Base-by-base conservation (phyloP, 2,329 filamentous ascomycete species). In the Sporothrix protearum region DNA sequence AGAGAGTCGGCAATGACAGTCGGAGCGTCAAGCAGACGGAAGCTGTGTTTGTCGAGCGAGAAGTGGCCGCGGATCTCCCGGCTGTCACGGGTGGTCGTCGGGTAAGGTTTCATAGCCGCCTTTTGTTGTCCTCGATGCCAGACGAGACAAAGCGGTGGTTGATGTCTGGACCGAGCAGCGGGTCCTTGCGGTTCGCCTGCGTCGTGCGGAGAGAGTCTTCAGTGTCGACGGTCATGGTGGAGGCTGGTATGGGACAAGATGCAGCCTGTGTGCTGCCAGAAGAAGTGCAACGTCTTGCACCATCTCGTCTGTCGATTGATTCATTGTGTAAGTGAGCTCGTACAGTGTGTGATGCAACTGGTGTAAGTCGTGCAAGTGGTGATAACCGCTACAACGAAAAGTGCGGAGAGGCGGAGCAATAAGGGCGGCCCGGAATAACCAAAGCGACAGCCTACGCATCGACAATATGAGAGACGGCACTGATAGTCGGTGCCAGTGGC, bases 171-270 rank as follows among this genome's bases (percentile, higher is more conserved):
- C 64, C 64, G 1, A 45, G 64, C 45, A 68, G 45, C 16, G 53
- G 64, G 45, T 68, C 51, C 64, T 68, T 68, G 64, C 51, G 64
- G 45, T 68, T 68, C 14, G 64, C 45, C 47, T 68, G 64, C 45
- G 64, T 68, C 28, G 64, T 68, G 64, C 64, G 64, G 47, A 39
- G 45, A 10, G 42, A 16, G 16, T 68, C 64, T 22, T 68, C 64
- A 19, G 53, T 68, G 16, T 61, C 57, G 33, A 49, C 12, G n/a
- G 42, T 66, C 61, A 66, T 66, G 7, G 7, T 61, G 30, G 33
- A 8, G 28, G 25, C 22, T 22, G 1, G 7, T 57, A n/a, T 14
- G 1, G 7, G 33, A n/a, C 8, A 22, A 53, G 1, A 16, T 53
- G 49, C 16, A 4, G 12, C 14, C 12, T 6, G 3, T 19, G 42